Conservation (phyloP, 306 rosid species). For the Parietaria judaica region DNA sequence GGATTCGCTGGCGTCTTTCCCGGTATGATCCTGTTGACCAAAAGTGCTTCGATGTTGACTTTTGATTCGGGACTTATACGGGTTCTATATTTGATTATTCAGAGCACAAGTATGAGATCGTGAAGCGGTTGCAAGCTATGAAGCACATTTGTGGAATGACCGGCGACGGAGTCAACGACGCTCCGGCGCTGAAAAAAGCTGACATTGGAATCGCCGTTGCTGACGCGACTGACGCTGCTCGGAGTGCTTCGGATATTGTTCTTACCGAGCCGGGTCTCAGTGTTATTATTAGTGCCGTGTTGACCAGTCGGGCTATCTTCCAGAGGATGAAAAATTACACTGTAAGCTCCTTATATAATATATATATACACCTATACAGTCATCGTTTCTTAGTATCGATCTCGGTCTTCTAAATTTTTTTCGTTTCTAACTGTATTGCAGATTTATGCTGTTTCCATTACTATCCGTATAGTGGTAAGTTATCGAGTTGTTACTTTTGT, state of each 20-base stretch:
- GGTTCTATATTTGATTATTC: constrained; percentile 20
- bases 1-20: constrained; percentile 99
- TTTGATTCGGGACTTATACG: constrained; percentile 18
- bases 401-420: neutral
- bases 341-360: constrained; percentile 29
- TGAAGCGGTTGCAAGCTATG: constrained; percentile 96
- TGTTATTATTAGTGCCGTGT: constrained; percentile 94
- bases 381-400: neutral
- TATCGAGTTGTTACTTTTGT: constrained; percentile 17
- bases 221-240: constrained; percentile 99
- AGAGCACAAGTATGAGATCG: constrained; percentile 99
- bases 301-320: constrained; percentile 95
- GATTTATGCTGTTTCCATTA: constrained; percentile 98
- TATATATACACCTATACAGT: neutral
- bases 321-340: constrained; percentile 99
- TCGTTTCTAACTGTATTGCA: constrained; percentile 19
- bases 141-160: constrained; percentile 99
- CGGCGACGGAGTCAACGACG: constrained; percentile 97
- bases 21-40: constrained; percentile 30
- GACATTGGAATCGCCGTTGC: constrained; percentile 99
- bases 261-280: constrained; percentile 96
- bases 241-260: constrained; percentile 98
- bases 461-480: constrained; percentile 95
- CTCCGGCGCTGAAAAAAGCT: constrained; percentile 99
- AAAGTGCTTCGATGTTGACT: constrained; percentile 15